These are phyloP conservation scores for Coprinellus micaceus DNA, from an alignment of 768 basidiomycete genomes.

Conservation along the genomic window DNA sequence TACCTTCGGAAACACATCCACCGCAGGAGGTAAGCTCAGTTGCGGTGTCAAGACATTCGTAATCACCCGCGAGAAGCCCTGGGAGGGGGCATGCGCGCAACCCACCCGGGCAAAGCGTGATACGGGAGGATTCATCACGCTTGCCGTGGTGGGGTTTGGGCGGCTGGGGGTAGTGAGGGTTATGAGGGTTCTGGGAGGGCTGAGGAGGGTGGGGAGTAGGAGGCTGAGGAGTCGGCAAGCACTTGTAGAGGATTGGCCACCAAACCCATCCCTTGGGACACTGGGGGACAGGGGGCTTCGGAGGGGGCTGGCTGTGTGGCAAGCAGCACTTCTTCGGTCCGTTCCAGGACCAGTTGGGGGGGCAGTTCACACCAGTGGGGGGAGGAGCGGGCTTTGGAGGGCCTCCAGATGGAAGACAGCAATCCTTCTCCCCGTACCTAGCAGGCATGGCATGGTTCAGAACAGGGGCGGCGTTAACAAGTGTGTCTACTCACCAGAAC, in stretches of 20 bases:
- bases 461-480: background rate
- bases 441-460: constrained; percentile 7
- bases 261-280: constrained; percentile 47
- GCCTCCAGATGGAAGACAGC: constrained; percentile 44
- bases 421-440: constrained; percentile 31
- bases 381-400: constrained; percentile 38
- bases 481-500: constrained; percentile 27
- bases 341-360: constrained; percentile 48
- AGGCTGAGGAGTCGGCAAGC: constrained; percentile 32
- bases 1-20: constrained; percentile 61
- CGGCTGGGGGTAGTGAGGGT: background rate
- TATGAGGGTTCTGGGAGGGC: constrained; percentile 8
- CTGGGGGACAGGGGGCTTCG: constrained; percentile 44
- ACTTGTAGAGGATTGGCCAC: constrained; percentile 39
- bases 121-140: constrained; percentile 27
- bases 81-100: constrained; percentile 56
- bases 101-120: constrained; percentile 47
- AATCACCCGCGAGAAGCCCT: constrained; percentile 38
- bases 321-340: constrained; percentile 47
- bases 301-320: constrained; percentile 39
- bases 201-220: constrained; percentile 35
- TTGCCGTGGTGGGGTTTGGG: constrained; percentile 12
- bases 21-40: constrained; percentile 72
- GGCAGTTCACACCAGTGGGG: constrained; percentile 45
- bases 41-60: constrained; percentile 61